Evolutionary conservation across 1,284 basidiomycete genomes (phyloP).

Genomic region (Austroboletus niveus): DNA sequence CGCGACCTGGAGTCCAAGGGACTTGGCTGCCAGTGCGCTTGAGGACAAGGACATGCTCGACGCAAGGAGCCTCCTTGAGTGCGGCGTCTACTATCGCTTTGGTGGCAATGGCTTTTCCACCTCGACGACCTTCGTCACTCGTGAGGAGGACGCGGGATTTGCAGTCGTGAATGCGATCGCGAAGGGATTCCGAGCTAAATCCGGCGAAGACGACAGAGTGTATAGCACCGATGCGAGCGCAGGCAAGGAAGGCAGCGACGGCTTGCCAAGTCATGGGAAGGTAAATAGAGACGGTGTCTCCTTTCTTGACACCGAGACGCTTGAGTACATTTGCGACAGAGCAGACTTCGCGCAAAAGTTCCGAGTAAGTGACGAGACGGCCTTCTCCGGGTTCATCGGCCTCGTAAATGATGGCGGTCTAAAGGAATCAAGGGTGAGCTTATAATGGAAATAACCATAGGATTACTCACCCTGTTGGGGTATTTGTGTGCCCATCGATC

Average conservation of each 20-base stretch:
- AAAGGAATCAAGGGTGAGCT: neutral
- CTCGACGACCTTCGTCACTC: constrained; percentile 92
- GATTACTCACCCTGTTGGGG: constrained; percentile 73
- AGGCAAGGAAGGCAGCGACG: constrained; percentile 93
- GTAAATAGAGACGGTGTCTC: constrained; percentile 93
- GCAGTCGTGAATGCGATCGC: constrained; percentile 93
- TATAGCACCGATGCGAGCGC: constrained; percentile 94
- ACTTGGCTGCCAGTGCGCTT: constrained; percentile 86
- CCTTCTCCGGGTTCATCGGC: constrained; percentile 92
- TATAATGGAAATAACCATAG: neutral
- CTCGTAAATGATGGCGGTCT: constrained; percentile 97
- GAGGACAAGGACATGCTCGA: constrained; percentile 92
- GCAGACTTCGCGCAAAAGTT: constrained; percentile 91
- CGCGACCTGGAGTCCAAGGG: constrained; percentile 82
- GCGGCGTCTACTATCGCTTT: constrained; percentile 96
- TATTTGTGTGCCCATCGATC: constrained; percentile 93
- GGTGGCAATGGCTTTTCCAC: constrained; percentile 94
- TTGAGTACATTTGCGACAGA: constrained; percentile 92
- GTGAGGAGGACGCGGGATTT: constrained; percentile 90
- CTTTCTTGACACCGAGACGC: constrained; percentile 89
- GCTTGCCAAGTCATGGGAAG: constrained; percentile 92
- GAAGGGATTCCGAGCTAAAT: constrained; percentile 94
- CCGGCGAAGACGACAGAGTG: constrained; percentile 99
- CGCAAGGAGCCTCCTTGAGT: constrained; percentile 78
- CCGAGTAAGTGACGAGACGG: constrained; percentile 73